A percentile compares a stretch with the other conserved stretches of the same genome.
Evolutionary conservation across 192 early-diverging fungal genomes (phyloP).

Genomic region (Coemansia guatemalensis): DNA sequence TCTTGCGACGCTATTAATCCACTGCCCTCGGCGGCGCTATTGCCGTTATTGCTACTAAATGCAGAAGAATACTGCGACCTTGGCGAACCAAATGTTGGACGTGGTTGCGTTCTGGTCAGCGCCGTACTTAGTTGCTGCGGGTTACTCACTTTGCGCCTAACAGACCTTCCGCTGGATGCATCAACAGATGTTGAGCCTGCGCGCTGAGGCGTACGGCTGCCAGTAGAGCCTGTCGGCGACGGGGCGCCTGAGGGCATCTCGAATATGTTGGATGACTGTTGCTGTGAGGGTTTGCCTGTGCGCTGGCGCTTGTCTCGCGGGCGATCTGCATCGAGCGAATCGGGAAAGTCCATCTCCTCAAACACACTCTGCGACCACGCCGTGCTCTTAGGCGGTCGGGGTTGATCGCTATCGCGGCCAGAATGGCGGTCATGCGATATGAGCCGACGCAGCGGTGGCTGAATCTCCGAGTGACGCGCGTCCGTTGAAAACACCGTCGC

Average conservation of each 20-base stretch:
- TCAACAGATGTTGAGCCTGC: not conserved
- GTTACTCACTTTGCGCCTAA: slow-evolving; percentile 22
- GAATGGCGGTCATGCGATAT: slow-evolving; percentile 23
- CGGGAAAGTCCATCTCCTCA: slow-evolving; percentile 38
- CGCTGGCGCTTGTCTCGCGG: slow-evolving; percentile 35
- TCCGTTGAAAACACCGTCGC: slow-evolving; percentile 78
- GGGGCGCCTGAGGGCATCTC: slow-evolving; percentile 18
- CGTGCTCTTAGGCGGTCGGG: not conserved
- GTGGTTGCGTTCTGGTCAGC: slow-evolving; percentile 25
- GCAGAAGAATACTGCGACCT: not conserved
- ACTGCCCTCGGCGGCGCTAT: not conserved
- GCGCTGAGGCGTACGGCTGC: not conserved
- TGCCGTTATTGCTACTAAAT: not conserved
- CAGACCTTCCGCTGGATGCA: not conserved
- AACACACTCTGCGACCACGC: slow-evolving; percentile 26
- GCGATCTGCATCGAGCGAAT: slow-evolving; percentile 10
- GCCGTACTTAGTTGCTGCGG: slow-evolving; percentile 18
- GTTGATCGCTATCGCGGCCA: not conserved
- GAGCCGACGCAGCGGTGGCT: slow-evolving; percentile 42
- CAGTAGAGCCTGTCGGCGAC: slow-evolving; percentile 14
- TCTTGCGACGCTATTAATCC: slow-evolving; percentile 15
- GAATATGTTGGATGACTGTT: slow-evolving; percentile 7
- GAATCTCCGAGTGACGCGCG: slow-evolving; percentile 26
- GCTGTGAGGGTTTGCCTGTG: not conserved
- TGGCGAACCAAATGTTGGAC: slow-evolving; percentile 5